phyloP scores from a whole-genome alignment of 1,139 yeast genomes.

The Hansenula lynferdii region DNA sequence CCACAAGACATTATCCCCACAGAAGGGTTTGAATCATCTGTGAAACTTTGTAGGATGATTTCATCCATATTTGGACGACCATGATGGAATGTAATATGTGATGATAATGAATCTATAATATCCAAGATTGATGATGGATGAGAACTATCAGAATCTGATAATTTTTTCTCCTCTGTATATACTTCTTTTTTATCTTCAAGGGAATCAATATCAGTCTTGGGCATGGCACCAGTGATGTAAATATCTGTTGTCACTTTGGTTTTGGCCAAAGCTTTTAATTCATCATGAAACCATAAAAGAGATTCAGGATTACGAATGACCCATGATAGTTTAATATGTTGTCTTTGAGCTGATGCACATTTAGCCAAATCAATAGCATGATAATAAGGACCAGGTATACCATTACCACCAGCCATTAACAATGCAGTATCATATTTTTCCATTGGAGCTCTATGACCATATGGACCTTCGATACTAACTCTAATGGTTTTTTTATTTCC shows the following conservation, averaged over 20 bases:
- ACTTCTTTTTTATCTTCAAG: background rate
- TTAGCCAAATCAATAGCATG: constrained; percentile 26
- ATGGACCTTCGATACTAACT: constrained; percentile 59
- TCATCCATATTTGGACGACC: constrained; percentile 34
- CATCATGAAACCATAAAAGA: constrained; percentile 45
- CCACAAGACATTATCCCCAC: constrained; percentile 46
- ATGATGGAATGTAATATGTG: constrained; percentile 3
- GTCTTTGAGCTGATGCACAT: constrained; percentile 9
- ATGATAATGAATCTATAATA: background rate
- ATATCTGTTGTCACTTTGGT: constrained; percentile 32
- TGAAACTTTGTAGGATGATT: constrained; percentile 27
- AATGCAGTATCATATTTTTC: constrained; percentile 49
- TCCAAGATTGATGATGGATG: background rate
- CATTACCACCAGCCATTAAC: constrained; percentile 69
- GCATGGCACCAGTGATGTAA: constrained; percentile 31
- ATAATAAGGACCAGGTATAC: constrained; percentile 57
- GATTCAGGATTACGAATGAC: constrained; percentile 40
- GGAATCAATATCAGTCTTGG: background rate
- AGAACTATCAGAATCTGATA: background rate
- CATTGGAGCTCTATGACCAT: constrained; percentile 50
- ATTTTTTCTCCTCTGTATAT: background rate
- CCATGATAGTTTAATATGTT: constrained; percentile 44
- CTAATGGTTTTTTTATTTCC: constrained; percentile 14
- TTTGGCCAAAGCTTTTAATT: constrained; percentile 33
- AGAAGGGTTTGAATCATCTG: constrained; percentile 26